A percentile compares a stretch with the other conserved stretches of the same genome.
phyloP scores from a whole-genome alignment of 1,284 basidiomycete species.

The Microbotryum intermedium region DNA sequence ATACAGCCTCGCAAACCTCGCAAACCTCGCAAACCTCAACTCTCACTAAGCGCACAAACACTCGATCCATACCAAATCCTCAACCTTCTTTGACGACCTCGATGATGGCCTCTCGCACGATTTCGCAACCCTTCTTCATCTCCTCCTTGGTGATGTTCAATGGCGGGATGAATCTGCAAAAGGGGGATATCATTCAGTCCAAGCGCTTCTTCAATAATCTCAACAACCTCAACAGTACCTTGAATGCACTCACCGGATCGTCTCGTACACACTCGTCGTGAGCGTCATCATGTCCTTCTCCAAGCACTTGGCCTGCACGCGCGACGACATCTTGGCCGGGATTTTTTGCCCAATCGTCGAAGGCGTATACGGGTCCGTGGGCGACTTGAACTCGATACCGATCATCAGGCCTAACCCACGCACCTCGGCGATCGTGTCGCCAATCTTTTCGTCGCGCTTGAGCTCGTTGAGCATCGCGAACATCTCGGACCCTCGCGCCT shows the following conservation, averaged over 20 bases:
- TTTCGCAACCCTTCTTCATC: constrained; percentile 51
- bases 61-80: background rate
- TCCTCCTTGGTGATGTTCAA: constrained; percentile 57
- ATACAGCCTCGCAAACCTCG: too few relatives aligned
- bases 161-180: constrained; percentile 44
- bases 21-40: too few relatives aligned
- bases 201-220: constrained; percentile 5
- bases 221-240: background rate
- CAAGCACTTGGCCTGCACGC: constrained; percentile 70
- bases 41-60: too few relatives aligned
- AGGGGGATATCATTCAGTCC: background rate
- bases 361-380: constrained; percentile 29
- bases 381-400: constrained; percentile 38
- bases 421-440: constrained; percentile 43
- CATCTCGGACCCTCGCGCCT: constrained; percentile 60
- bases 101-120: constrained; percentile 55
- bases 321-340: constrained; percentile 58
- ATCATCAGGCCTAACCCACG: constrained; percentile 41
- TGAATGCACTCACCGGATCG: constrained; percentile 17
- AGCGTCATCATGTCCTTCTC: constrained; percentile 73
- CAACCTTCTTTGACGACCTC: constrained; percentile 44
- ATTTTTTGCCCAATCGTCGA: constrained; percentile 42
- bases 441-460: constrained; percentile 21
- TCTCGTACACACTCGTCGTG: constrained; percentile 52
- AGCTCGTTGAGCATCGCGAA: constrained; percentile 54